These are phyloP conservation scores for Prototheca cutis DNA, from an alignment of 163 green algal species.

Conservation along the genomic window DNA sequence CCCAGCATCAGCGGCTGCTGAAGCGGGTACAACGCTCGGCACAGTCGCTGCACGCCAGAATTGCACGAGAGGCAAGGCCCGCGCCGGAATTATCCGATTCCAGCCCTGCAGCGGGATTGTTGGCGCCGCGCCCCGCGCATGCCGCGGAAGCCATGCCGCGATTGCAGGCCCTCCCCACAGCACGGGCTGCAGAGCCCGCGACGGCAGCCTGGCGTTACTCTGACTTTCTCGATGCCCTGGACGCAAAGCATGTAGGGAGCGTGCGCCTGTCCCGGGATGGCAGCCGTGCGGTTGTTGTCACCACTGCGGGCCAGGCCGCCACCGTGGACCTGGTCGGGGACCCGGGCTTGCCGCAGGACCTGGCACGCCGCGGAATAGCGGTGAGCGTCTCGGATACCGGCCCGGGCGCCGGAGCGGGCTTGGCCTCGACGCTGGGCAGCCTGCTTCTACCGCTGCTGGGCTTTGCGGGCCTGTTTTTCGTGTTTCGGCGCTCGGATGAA, in stretches of 20 bases:
- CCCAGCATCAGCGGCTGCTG: no score
- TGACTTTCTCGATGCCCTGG: conserved; percentile 93
- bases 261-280: conserved; percentile 98
- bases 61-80: no score
- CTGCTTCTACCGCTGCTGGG: conserved; percentile 96
- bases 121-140: no score
- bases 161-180: no score
- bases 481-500: conserved; percentile 78
- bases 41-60: no score
- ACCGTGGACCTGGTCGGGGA: conserved; percentile 95
- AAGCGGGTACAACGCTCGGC: no score
- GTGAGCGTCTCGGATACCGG: conserved; percentile 96
- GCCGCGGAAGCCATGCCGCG: no score
- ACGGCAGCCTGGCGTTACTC: conserved; percentile 80
- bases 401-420: conserved; percentile 73
- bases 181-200: no score
- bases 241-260: conserved; percentile 93
- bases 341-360: conserved; percentile 94
- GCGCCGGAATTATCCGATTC: no score
- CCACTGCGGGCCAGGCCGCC: conserved; percentile 63
- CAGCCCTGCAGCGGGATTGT: no score
- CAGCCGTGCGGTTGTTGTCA: conserved; percentile 76
- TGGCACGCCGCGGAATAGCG: conserved; percentile 94
- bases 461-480: conserved; percentile 97
- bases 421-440: conserved; percentile 84